These are phyloP conservation scores for Trichomonas gallinae DNA, from an alignment of 208 protist genomes.

Conservation along the genomic window DNA sequence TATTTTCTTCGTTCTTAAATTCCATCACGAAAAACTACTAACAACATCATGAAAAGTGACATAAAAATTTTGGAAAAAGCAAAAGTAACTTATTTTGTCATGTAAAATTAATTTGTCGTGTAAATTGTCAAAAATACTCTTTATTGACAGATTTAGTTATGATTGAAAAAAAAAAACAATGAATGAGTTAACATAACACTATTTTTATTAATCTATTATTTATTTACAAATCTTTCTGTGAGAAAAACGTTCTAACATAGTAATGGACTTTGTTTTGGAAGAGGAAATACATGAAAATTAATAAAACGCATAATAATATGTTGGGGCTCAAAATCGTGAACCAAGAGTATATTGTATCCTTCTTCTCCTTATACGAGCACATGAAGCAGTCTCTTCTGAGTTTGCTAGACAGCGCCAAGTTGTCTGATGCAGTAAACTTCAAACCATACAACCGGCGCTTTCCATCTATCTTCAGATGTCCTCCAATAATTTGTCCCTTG, in stretches of 20 bases:
- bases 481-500: not conserved
- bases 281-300: not conserved
- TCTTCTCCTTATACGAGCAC: not conserved
- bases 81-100: too few species aligned
- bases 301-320: not conserved
- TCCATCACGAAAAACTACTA: too few species aligned
- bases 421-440: not conserved
- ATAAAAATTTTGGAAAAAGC: too few species aligned
- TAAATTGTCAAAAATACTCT: too few species aligned
- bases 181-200: too few species aligned
- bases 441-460: not conserved
- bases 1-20: too few species aligned
- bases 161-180: too few species aligned
- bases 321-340: not conserved
- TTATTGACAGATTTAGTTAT: too few species aligned
- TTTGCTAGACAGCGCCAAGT: not conserved
- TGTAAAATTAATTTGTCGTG: too few species aligned
- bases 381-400: not conserved
- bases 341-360: not conserved
- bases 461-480: not conserved
- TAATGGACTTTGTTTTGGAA: not conserved
- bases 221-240: not conserved
- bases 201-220: too few species aligned
- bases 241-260: not conserved
- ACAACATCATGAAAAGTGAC: too few species aligned